A percentile compares a stretch with the other conserved stretches of the same genome.
These are phyloP conservation scores for Inga leiocalycina DNA, from an alignment of 306 rosid species.

Conservation along the genomic window DNA sequence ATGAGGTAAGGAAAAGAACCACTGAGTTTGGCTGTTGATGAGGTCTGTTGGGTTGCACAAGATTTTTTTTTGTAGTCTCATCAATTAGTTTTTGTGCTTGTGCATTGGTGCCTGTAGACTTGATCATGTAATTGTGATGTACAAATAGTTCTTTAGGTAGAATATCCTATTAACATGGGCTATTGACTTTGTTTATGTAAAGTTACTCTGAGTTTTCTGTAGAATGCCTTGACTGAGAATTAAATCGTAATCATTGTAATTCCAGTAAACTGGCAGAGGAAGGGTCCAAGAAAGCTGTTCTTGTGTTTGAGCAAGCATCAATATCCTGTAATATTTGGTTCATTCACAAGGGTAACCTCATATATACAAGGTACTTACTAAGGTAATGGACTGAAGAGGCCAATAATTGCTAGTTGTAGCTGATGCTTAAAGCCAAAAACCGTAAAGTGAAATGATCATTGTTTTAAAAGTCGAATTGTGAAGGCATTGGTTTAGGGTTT, in stretches of 20 bases:
- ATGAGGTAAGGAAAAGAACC: neutral
- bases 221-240: neutral
- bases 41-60: neutral
- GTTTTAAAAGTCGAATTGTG: neutral
- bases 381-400: neutral
- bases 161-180: neutral
- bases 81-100: neutral
- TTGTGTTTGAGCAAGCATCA: constrained; percentile 57
- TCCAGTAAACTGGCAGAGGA: constrained; percentile 63
- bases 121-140: constrained; percentile 10
- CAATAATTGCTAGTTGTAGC: neutral
- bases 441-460: neutral
- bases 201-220: constrained; percentile 26
- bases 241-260: constrained; percentile 27
- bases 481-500: too few relatives aligned
- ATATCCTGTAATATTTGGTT: constrained; percentile 72
- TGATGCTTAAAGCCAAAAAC: neutral
- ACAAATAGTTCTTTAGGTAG: neutral
- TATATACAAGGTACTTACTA: constrained; percentile 57
- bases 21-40: neutral
- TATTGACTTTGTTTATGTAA: constrained; percentile 5
- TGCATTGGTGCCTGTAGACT: neutral
- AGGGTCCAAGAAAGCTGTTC: constrained; percentile 56
- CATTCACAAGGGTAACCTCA: constrained; percentile 67
- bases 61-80: neutral